These are phyloP conservation scores for Cercospora canescens DNA, from an alignment of 2,329 filamentous ascomycete genomes.

Conservation along the genomic window DNA sequence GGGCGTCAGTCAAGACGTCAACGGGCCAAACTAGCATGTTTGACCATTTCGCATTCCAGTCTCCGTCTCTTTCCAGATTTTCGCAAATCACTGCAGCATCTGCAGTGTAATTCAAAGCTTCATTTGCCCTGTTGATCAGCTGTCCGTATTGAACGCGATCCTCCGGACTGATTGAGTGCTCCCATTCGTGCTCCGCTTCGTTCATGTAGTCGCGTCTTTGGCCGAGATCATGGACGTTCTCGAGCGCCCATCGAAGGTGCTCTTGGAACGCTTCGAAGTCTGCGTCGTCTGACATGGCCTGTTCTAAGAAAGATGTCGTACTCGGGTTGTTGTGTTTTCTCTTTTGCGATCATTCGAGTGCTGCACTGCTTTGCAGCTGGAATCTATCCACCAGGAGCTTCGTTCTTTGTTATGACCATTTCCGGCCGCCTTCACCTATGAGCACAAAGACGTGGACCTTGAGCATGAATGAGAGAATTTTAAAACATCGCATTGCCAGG, in stretches of 20 bases:
- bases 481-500: background rate
- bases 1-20: background rate
- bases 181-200: background rate
- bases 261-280: background rate
- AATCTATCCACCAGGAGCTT: background rate
- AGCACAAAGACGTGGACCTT: background rate
- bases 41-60: background rate
- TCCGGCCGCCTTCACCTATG: background rate
- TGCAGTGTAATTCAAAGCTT: background rate
- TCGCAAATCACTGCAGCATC: background rate
- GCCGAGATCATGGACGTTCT: background rate
- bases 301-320: background rate
- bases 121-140: background rate
- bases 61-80: background rate
- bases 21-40: background rate
- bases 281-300: background rate
- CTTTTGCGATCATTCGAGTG: background rate
- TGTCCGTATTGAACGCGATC: background rate
- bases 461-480: background rate
- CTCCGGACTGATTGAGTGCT: background rate
- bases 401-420: background rate
- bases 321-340: background rate
- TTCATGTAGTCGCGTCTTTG: background rate
- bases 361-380: background rate
- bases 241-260: background rate